Conservation (phyloP, 768 basidiomycete species). For the Stropharia rugosoannulata region DNA sequence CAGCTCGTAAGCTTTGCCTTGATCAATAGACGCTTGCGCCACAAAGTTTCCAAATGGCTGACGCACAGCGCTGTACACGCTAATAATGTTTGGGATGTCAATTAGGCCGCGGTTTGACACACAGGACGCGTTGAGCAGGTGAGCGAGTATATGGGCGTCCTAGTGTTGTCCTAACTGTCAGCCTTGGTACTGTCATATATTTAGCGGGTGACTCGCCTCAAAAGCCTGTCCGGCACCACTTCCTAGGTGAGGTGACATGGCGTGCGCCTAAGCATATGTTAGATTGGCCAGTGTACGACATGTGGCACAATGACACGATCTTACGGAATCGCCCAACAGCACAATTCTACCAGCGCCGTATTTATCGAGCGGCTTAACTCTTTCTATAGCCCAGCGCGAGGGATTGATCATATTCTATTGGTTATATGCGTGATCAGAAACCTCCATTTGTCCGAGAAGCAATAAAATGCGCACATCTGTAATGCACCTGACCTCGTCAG, state of each 20-base stretch:
- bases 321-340: conserved; percentile 45
- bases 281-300: not conserved
- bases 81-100: conserved; percentile 11
- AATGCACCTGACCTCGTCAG: conserved; percentile 41
- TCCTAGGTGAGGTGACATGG: conserved; percentile 44
- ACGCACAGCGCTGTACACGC: conserved; percentile 21
- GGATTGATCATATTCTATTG: conserved; percentile 32
- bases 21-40: conserved; percentile 1
- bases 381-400: conserved; percentile 41
- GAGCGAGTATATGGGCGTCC: conserved; percentile 48
- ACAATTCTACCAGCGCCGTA: conserved; percentile 37
- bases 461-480: conserved; percentile 37
- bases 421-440: not conserved
- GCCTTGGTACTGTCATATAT: not conserved
- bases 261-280: conserved; percentile 34
- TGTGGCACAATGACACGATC: not conserved
- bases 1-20: conserved; percentile 7
- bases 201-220: conserved; percentile 31
- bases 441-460: not conserved
- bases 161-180: not conserved
- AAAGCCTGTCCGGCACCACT: conserved; percentile 49
- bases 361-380: conserved; percentile 32
- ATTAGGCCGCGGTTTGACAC: not conserved
- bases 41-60: conserved; percentile 15
- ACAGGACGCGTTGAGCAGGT: conserved; percentile 30